These are phyloP conservation scores for Sphaerosporella brunnea DNA, from an alignment of 495 filamentous ascomycete genomes.

Conservation along the genomic window DNA sequence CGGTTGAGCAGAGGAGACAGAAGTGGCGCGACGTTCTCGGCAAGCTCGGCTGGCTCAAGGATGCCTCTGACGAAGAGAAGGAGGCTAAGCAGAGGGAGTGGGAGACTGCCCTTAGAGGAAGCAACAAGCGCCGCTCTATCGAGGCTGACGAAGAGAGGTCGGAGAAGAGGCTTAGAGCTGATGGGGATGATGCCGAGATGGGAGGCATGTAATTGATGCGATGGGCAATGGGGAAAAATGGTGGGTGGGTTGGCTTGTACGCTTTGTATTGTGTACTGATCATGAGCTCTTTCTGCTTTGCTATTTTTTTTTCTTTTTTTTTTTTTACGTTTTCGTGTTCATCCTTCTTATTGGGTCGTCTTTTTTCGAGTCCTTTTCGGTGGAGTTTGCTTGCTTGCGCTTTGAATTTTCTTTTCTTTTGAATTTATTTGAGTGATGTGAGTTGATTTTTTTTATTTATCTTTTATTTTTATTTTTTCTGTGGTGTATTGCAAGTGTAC, in stretches of 20 bases:
- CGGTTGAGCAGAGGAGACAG: constrained; percentile 41
- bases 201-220: neutral
- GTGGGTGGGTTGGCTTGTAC: neutral
- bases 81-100: neutral
- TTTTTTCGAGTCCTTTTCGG: no score
- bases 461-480: no score
- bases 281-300: neutral
- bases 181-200: neutral
- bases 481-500: no score
- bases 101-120: neutral
- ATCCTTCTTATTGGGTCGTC: neutral
- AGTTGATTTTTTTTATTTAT: no score
- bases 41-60: constrained; percentile 51
- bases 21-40: constrained; percentile 52
- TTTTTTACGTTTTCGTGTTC: neutral
- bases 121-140: neutral
- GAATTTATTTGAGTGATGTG: neutral
- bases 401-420: no score
- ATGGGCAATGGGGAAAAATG: no score
- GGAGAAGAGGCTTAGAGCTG: neutral
- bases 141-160: neutral
- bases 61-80: neutral
- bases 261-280: neutral
- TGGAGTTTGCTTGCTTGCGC: no score
- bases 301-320: neutral